Evolutionary conservation across 1,284 basidiomycete genomes (phyloP).

Genomic region (Xanthoconium separans): DNA sequence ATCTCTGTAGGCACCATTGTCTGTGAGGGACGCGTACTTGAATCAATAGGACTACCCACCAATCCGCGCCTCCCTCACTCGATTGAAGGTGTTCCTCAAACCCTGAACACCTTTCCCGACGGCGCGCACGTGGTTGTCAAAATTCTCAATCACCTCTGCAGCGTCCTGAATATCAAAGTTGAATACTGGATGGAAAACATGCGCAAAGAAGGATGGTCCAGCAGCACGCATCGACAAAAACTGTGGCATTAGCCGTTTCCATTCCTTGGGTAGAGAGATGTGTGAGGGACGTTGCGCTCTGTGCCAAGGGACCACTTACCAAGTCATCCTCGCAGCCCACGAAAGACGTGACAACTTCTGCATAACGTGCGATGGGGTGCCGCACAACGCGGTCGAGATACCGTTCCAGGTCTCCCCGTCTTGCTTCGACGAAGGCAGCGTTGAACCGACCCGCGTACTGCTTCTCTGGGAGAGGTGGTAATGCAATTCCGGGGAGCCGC

Average conservation of each 20-base stretch:
- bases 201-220: constrained; percentile 72
- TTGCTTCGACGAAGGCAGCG: constrained; percentile 77
- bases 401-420: constrained; percentile 75
- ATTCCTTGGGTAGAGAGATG: constrained; percentile 50
- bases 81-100: constrained; percentile 59
- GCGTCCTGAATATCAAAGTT: constrained; percentile 76
- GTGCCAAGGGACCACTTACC: constrained; percentile 41
- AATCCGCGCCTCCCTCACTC: constrained; percentile 61
- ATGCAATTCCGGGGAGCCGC: constrained; percentile 69
- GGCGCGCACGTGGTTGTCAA: constrained; percentile 62
- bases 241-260: constrained; percentile 63
- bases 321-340: constrained; percentile 69
- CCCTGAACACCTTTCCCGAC: constrained; percentile 69
- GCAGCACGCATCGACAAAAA: constrained; percentile 60
- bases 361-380: constrained; percentile 78
- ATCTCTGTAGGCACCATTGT: constrained; percentile 48
- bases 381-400: constrained; percentile 70
- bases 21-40: not conserved
- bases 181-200: constrained; percentile 81
- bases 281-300: constrained; percentile 7
- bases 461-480: constrained; percentile 83
- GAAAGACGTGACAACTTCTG: constrained; percentile 82
- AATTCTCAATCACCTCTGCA: constrained; percentile 53
- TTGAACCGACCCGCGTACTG: constrained; percentile 80
- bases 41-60: constrained; percentile 44